Base-by-base conservation (phyloP, 2,329 filamentous ascomycete species). In the Pestalotiopsis fici region DNA sequence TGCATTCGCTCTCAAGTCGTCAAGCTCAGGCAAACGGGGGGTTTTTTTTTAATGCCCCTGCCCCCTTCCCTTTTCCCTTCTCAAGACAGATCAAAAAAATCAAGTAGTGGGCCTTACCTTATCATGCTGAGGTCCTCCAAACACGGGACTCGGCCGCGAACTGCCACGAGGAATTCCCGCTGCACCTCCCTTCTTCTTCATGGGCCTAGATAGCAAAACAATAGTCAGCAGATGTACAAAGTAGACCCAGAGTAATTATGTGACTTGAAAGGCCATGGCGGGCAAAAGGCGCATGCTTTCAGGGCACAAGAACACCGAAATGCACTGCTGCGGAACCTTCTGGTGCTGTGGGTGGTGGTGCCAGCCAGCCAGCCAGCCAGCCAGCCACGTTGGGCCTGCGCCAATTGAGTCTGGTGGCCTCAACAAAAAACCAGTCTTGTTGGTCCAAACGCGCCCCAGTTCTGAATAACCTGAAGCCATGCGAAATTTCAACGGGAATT, bases 121-220 rank as follows among this genome's bases (percentile, higher is more conserved):
- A 67, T 85, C 84, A 72, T 81, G 80, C 56, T 78, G 73, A 59
- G 77, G 76, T 78, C 89, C 88, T 79, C 86, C 88, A 76, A 85
- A 84, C 74, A 86, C 81, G 71, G 90, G 88, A 76, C 87, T 88
- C 78, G 85, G 87, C 72, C 88, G 85, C 79, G 91, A 89, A 82
- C 86, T 86, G 72, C 84, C 81, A 74, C 88, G 88, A 76, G 91
- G 87, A 76, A 93, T 85, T 74, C 91, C 92, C 77, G 90, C 90
- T 72, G 89, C 87, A 71, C 88, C 88, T 72, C 89, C 85, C 79
- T 91, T 91, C 82, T 92, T 93, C 83, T 95, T 95, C 79, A 91
- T 86, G 57, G 92, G 92, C 72, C 92, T 95, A 77, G 65, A 56
- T 35, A 61, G 71, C 23, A 6, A 60, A 18, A 60, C 7, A 21